Evolutionary conservation across 2,329 filamentous ascomycete genomes (phyloP).

Genomic region (Ophiostoma sp.): DNA sequence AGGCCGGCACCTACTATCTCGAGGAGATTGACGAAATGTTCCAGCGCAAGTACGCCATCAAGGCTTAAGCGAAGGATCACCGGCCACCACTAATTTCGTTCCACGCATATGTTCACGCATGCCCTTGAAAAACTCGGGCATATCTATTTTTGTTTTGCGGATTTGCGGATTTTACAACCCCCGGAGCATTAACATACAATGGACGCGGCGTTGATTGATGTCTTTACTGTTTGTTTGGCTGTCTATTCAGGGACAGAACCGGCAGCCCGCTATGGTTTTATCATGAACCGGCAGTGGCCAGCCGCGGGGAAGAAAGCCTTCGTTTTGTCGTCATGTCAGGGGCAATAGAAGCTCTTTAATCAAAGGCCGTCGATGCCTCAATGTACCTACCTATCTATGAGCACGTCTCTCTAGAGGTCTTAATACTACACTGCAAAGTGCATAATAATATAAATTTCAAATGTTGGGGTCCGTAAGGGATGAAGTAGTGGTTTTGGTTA

Average conservation of each 20-base stretch:
- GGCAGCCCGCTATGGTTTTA: not conserved
- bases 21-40: slow-evolving; percentile 80
- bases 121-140: slow-evolving; percentile 6
- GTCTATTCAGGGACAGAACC: not conserved
- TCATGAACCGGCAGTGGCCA: slow-evolving; percentile 2
- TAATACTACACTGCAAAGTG: slow-evolving; percentile 15
- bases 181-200: slow-evolving; percentile 22
- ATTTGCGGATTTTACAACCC: slow-evolving; percentile 4
- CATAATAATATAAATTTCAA: not conserved
- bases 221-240: slow-evolving; percentile 14
- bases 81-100: not conserved
- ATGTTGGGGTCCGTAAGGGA: not conserved
- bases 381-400: slow-evolving; percentile 20
- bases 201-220: slow-evolving; percentile 19
- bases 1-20: slow-evolving; percentile 68
- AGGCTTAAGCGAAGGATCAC: slow-evolving; percentile 49
- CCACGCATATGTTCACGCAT: not conserved
- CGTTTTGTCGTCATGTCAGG: slow-evolving; percentile 16
- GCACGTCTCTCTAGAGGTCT: slow-evolving; percentile 14
- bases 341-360: slow-evolving; percentile 20
- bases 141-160: slow-evolving; percentile 5
- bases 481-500: not conserved
- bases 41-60: slow-evolving; percentile 70
- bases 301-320: slow-evolving; percentile 5
- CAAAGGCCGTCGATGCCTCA: slow-evolving; percentile 19